A percentile compares a stretch with the other conserved stretches of the same genome.
Evolutionary conservation across 2,329 filamentous ascomycete genomes (phyloP).

Genomic region (Dactylellina leptospora): DNA sequence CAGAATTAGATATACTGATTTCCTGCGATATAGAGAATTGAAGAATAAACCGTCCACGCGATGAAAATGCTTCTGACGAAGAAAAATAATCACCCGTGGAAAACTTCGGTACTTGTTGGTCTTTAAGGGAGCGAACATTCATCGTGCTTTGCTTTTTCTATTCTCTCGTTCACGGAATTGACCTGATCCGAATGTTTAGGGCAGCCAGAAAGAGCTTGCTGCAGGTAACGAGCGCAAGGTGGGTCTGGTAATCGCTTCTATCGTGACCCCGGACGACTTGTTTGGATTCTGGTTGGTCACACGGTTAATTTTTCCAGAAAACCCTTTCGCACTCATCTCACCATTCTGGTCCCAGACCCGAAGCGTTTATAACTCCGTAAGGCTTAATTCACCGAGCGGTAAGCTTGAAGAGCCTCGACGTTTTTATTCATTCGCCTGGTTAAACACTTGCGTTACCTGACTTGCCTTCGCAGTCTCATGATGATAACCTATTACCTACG

Average conservation of each 20-base stretch:
- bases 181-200: constrained; percentile 23
- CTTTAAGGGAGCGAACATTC: constrained; percentile 45
- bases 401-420: no score
- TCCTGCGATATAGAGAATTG: constrained; percentile 15
- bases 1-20: constrained; percentile 12
- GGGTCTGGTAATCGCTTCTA: constrained; percentile 18
- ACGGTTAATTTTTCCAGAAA: constrained; percentile 18
- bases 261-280: constrained; percentile 17
- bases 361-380: neutral
- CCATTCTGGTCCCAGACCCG: neutral
- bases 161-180: constrained; percentile 27
- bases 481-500: constrained; percentile 16
- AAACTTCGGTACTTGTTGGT: constrained; percentile 28
- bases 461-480: constrained; percentile 9
- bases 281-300: constrained; percentile 29
- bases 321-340: neutral
- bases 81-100: constrained; percentile 12
- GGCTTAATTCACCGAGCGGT: neutral
- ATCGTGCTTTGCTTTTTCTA: constrained; percentile 51
- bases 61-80: constrained; percentile 17
- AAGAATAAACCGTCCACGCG: constrained; percentile 25
- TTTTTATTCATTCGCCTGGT: no score
- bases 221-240: constrained; percentile 17
- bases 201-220: constrained; percentile 5
- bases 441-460: no score